A percentile compares a stretch with the other conserved stretches of the same genome.
phyloP scores from a whole-genome alignment of 1,284 basidiomycete genomes.

The Puccinia novopanici region DNA sequence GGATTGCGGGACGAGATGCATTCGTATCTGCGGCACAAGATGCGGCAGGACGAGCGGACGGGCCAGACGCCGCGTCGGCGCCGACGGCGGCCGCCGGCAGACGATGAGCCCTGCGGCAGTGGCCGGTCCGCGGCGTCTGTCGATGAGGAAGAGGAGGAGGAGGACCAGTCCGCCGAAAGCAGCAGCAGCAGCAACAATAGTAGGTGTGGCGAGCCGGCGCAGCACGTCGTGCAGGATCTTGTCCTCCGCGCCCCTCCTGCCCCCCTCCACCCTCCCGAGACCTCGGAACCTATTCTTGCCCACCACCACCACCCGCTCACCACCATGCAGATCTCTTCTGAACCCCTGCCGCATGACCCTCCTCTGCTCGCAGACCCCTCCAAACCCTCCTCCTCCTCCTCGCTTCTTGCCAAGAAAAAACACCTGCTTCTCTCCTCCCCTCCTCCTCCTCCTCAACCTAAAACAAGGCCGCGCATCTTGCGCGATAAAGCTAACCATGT shows the following conservation, averaged over 20 bases:
- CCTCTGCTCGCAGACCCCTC: too few species aligned
- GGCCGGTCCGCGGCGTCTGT: background rate
- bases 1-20: constrained; percentile 56
- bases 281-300: too few species aligned
- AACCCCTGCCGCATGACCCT: background rate
- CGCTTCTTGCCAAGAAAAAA: background rate
- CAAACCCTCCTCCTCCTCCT: background rate
- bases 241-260: too few species aligned
- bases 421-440: background rate
- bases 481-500: constrained; percentile 48
- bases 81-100: background rate
- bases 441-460: background rate
- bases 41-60: constrained; percentile 61
- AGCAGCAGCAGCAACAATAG: too few species aligned
- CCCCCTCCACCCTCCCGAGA: too few species aligned
- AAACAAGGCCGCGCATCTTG: constrained; percentile 21
- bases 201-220: too few species aligned
- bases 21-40: constrained; percentile 56
- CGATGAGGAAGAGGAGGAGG: background rate
- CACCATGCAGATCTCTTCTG: too few species aligned
- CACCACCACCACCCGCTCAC: too few species aligned
- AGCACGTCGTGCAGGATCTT: too few species aligned
- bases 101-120: background rate
- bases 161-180: background rate
- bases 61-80: constrained; percentile 61